Evolutionary conservation across 2,329 filamentous ascomycete species (phyloP), one percentile per base, ranked within the genome.

Genomic region (Aspergillus quadrilineatus): DNA sequence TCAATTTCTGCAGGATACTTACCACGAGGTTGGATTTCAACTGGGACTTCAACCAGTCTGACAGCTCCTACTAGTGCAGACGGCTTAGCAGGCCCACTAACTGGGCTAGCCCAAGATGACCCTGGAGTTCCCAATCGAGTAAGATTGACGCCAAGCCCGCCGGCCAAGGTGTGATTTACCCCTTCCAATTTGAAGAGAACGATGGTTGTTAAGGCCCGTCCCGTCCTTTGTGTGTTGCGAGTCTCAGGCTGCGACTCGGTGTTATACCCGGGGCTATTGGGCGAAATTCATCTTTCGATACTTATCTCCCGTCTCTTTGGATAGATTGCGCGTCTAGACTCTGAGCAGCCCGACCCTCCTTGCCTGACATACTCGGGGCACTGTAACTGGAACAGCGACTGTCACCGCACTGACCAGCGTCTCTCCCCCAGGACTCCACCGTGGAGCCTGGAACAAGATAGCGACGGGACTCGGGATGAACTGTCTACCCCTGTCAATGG

Each of bases 321-420:
- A 14, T 22, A 42, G n/a, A 22, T 22, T 22, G 14, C 14, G 29
- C n/a, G 14, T 32, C 8, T 26, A 30, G 42, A 29, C 22, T 44
- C 4, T 15, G 17, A n/a, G 22, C 22, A 22, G 22, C 22, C 22
- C 22, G 22, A 9, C 8, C 12, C 34, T 14, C 14, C 34, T 9
- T 14, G 34, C 34, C 34, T 37, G 7, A 37, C 10, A 15, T 30
- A 43, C 37, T 42, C n/a, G n/a, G 48, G 28, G 34, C 28, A 49
- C 7, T 49, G 9, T 41, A 43, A 44, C 41, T 41, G 41, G 6
- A 44, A 28, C 41, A n/a, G 29, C 32, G 42, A 46, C 46, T 46
- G 42, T 34, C 34, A 8, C 15, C 22, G 60, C 60, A 61, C 60
- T 60, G 60, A 61, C 57, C 57, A 61, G 45, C 59, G 26, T 29